A percentile compares a stretch with the other conserved stretches of the same genome.
Conservation (phyloP, 441 rosid genomes). For the Macaranga tanarius region DNA sequence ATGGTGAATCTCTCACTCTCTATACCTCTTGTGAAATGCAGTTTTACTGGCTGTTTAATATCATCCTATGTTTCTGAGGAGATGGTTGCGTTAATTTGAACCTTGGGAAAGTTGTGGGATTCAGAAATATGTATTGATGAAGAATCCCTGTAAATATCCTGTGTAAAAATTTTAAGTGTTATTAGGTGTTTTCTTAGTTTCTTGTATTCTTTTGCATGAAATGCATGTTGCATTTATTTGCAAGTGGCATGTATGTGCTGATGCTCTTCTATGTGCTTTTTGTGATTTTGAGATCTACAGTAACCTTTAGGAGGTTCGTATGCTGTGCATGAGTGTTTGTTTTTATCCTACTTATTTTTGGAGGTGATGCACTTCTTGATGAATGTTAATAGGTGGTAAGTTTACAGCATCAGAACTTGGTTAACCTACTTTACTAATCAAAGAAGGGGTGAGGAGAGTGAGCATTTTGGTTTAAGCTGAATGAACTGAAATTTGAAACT, state of each 20-base stretch:
- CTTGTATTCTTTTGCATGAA: constrained; percentile 1
- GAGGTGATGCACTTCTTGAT: not conserved
- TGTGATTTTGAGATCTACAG: too few species aligned
- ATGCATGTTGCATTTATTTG: not conserved
- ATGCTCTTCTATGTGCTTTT: too few species aligned
- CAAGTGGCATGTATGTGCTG: too few species aligned
- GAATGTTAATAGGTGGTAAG: too few species aligned
- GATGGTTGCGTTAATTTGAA: constrained; percentile 18
- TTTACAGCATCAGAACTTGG: too few species aligned
- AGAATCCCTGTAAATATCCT: constrained; percentile 43
- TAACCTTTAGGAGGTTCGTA: too few species aligned
- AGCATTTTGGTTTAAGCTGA: too few species aligned
- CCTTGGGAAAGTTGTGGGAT: constrained; percentile 36
- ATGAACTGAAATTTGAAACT: too few species aligned
- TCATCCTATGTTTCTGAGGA: constrained; percentile 7
- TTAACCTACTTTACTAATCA: too few species aligned
- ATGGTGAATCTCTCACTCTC: constrained; percentile 4
- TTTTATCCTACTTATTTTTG: not conserved
- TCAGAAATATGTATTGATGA: constrained; percentile 64
- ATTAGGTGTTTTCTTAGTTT: constrained; percentile 15
- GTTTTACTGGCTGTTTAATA: constrained; percentile 22
- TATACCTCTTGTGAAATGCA: constrained; percentile 8
- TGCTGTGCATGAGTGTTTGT: too few species aligned
- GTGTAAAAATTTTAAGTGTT: constrained; percentile 30
- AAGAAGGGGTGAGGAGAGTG: too few species aligned